Evolutionary conservation across 2,329 filamentous ascomycete genomes (phyloP).

Genomic region (Sclerotinia spermophila): DNA sequence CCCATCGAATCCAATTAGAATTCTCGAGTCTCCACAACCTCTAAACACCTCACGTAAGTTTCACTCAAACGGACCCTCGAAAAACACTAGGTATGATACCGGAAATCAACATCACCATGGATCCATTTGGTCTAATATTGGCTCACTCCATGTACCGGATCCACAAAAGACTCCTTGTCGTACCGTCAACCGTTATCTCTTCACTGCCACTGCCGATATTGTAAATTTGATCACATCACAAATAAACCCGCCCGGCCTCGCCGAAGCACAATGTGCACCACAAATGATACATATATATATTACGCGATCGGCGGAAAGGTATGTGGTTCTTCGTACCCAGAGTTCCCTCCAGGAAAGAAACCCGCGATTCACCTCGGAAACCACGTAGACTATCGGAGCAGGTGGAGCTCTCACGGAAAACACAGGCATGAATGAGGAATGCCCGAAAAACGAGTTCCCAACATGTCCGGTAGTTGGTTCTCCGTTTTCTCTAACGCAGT

Average conservation of each 20-base stretch:
- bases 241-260: neutral
- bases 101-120: neutral
- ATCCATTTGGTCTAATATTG: conserved; percentile 1
- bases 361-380: conserved; percentile 6
- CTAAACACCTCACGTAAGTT: neutral
- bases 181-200: neutral
- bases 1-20: neutral
- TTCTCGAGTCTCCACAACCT: neutral
- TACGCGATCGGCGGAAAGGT: neutral
- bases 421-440: neutral
- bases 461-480: neutral
- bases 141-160: neutral
- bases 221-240: conserved; percentile 1
- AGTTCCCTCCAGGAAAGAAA: conserved; percentile 11
- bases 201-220: conserved; percentile 2
- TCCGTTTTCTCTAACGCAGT: neutral
- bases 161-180: neutral
- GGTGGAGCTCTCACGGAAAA: conserved; percentile 5
- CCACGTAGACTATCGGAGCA: neutral
- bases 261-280: neutral
- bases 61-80: conserved; percentile 1
- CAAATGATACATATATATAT: neutral
- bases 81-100: neutral
- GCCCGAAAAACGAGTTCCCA: neutral
- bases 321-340: neutral